A percentile compares a stretch with the other conserved stretches of the same genome.
These are phyloP conservation scores for Tricholoma flavovirens DNA, from an alignment of 768 basidiomycete genomes.

Conservation along the genomic window DNA sequence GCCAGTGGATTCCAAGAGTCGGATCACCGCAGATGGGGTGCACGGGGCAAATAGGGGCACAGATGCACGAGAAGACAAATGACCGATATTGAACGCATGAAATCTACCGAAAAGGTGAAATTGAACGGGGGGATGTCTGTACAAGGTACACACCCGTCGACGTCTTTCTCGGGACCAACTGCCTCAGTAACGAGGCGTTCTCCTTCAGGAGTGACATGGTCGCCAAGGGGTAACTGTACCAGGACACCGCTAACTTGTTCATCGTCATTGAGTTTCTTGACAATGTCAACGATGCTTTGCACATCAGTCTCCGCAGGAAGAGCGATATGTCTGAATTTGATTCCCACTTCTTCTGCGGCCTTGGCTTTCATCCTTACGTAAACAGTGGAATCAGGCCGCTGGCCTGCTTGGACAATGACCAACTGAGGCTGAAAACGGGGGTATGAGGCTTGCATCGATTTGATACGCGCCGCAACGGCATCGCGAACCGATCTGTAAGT, in stretches of 20 bases:
- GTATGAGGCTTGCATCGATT: slow-evolving; percentile 52
- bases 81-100: slow-evolving; percentile 97
- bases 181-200: slow-evolving; percentile 94
- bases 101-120: slow-evolving; percentile 49
- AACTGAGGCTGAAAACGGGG: slow-evolving; percentile 92
- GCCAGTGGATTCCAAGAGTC: slow-evolving; percentile 84
- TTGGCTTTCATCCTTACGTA: slow-evolving; percentile 99
- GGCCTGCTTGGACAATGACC: slow-evolving; percentile 91
- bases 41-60: slow-evolving; percentile 90
- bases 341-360: slow-evolving; percentile 91
- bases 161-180: slow-evolving; percentile 89
- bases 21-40: slow-evolving; percentile 91
- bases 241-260: slow-evolving; percentile 81
- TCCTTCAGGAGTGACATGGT: slow-evolving; percentile 73
- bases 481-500: slow-evolving; percentile 69
- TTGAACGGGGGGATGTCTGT: slow-evolving; percentile 2
- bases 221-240: slow-evolving; percentile 91
- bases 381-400: slow-evolving; percentile 81
- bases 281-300: slow-evolving; percentile 69
- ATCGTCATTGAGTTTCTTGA: slow-evolving; percentile 80
- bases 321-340: slow-evolving; percentile 76
- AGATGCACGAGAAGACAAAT: slow-evolving; percentile 85
- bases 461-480: slow-evolving; percentile 66
- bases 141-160: slow-evolving; percentile 71
- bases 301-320: slow-evolving; percentile 65